Evolutionary conservation across 192 early-diverging fungal species (phyloP).

Genomic region (Borealophlyctis nickersoniae): DNA sequence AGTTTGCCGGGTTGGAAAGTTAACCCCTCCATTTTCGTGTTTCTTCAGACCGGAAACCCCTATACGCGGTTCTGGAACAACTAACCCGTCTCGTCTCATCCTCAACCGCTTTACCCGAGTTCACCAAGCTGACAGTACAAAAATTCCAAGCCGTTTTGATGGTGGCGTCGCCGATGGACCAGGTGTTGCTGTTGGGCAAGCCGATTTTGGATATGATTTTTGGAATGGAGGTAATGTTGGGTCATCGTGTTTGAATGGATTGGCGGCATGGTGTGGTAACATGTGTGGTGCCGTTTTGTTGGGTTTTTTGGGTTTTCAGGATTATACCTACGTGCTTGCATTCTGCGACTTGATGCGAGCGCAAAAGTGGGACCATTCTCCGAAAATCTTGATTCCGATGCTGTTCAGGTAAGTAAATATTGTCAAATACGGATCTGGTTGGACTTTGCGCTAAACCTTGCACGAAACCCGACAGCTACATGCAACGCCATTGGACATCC

Average conservation of each 20-base stretch:
- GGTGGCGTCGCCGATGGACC: slow-evolving; percentile 30
- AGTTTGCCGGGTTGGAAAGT: too few relatives aligned
- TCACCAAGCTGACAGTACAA: slow-evolving; percentile 15
- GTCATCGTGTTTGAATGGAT: neutral
- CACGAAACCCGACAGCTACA: slow-evolving; percentile 18
- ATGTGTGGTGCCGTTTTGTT: neutral
- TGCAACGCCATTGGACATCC: neutral
- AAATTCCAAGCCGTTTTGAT: slow-evolving; percentile 26
- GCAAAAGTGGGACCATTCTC: slow-evolving; percentile 67
- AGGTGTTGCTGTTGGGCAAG: slow-evolving; percentile 48
- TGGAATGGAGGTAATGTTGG: slow-evolving; percentile 33
- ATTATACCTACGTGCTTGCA: slow-evolving; percentile 55
- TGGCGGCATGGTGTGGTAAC: neutral
- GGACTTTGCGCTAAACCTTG: too few relatives aligned
- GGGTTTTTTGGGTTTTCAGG: slow-evolving; percentile 24
- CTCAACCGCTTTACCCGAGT: neutral
- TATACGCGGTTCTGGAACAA: neutral
- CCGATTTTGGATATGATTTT: slow-evolving; percentile 47
- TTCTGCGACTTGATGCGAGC: slow-evolving; percentile 64
- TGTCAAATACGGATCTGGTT: too few relatives aligned
- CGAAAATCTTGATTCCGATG: slow-evolving; percentile 71
- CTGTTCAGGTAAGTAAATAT: slow-evolving; percentile 53
- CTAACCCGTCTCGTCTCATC: neutral
- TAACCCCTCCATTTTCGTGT: too few relatives aligned
- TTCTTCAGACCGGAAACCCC: slow-evolving; percentile 4